Evolutionary conservation across 1,284 basidiomycete species (phyloP), one percentile per base, ranked within the genome.

Genomic region (Malassezia obtusa): DNA sequence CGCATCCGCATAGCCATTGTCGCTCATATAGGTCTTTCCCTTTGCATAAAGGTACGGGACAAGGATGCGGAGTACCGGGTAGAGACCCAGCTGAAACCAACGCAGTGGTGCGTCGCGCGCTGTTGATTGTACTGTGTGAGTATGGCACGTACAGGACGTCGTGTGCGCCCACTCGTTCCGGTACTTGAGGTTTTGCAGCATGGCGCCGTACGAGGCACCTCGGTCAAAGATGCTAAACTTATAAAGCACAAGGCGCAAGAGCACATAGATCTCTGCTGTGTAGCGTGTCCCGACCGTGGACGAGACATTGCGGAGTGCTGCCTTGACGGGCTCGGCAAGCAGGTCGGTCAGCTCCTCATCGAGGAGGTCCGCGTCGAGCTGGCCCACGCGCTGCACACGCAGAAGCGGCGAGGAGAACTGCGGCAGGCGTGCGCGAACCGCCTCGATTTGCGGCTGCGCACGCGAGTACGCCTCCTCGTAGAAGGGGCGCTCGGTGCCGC

Each of bases 311-410:
- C 50, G 50, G 17, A 95, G 74, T 1, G 89, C 83, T 59, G 82
- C 83, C 57, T 79, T 79, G 39, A 96, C 75, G n/a, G 89, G 89
- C 50, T 88, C 87, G 62, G 83, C 82, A 17, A 98, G 79, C 58
- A 95, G 78, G 24, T 83, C 80, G 17, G 86, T 82, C 15, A 99
- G 81, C 62, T 96, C 90, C 56, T 84, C 82, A 76, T 99, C 94
- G 40, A 98, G 81, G 26, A 92, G 79, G 65, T 90, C 85, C 0
- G 92, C 84, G 75, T 99, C 94, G 43, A 96, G 81, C 76, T 95
- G 89, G 24, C 85, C 85, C 36, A 96, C 89, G 47, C 91, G 58
- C 43, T 71, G 68, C 33, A 73, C 65, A 30, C 65, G 65, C 37
- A 71, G 61, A n/a, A 60, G 54, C 4, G 70, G 65, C 14, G 67